Base-by-base conservation (phyloP, 495 filamentous ascomycete species). In the Aspergillus sparsus region DNA sequence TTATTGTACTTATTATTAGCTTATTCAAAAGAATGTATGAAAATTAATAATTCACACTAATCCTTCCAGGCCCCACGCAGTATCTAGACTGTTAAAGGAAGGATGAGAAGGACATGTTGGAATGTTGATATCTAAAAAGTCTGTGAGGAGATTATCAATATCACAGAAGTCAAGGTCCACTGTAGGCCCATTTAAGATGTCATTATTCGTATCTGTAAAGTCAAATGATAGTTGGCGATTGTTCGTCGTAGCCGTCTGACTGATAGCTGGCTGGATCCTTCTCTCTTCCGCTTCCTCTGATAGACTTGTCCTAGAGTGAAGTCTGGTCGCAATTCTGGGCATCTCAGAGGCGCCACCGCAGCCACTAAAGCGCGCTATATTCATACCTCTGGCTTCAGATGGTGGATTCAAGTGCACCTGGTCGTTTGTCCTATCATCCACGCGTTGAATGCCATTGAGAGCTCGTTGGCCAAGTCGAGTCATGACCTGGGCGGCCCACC, bases 401-500 rank as follows among this genome's bases (percentile, higher is more conserved):
- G 27, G 13, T 0, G 37, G 35, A 32, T 56, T 32, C 18, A 32
- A 13, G 11, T 36, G 35, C 41, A n/a, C 54, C 58, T 37, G 39
- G 18, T 61, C 61, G 45, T 42, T 53, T 52, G 12, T 51, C 33
- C 36, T 15, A 49, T 55, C 51, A 33, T 47, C 45, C 33, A 32
- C 55, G 46, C 54, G 58, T 10, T 61, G 54, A 27, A 57, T 56
- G 21, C 42, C 62, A 18, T 59, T 59, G 36, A 71, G 53, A 15
- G 65, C 66, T 16, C 58, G 61, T 16, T 46, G 51, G 12, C 69
- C 65, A 21, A 71, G 55, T n/a, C 67, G 62, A 16, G 54, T 53
- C 69, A 71, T 71, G 15, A 67, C 58, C 21, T 53, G 54, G 8
- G 69, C 65, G 37, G 50, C 53, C 69, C 69, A 71, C 69, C 69